These are phyloP conservation scores for Talaromyces verruculosus DNA, from an alignment of 2,329 filamentous ascomycete species.

Conservation along the genomic window DNA sequence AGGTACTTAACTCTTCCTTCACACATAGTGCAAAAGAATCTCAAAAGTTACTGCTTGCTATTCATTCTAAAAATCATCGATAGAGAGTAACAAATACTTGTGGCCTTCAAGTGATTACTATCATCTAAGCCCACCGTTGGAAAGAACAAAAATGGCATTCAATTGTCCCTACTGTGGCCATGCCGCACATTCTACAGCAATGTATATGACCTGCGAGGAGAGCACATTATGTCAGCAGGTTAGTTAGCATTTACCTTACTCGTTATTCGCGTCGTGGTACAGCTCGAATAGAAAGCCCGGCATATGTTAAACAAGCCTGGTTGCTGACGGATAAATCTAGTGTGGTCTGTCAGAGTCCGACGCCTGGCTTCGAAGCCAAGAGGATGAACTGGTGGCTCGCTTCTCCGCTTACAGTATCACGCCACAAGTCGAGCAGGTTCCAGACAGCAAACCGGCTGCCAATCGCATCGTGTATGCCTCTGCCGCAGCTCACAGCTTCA, in stretches of 20 bases:
- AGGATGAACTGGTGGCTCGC: constrained; percentile 20
- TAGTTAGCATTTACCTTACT: constrained; percentile 7
- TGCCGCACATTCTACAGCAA: constrained; percentile 8
- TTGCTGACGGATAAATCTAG: not conserved
- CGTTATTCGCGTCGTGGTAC: not conserved
- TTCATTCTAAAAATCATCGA: not conserved
- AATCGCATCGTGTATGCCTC: constrained; percentile 20
- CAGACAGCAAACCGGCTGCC: not conserved
- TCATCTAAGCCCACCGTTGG: not conserved
- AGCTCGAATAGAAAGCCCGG: not conserved
- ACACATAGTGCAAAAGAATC: not conserved
- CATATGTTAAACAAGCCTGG: not conserved
- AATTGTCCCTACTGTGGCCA: constrained; percentile 21
- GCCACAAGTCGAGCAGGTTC: constrained; percentile 3
- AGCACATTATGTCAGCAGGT: constrained; percentile 20
- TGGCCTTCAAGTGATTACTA: not conserved
- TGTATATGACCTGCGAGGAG: constrained; percentile 15
- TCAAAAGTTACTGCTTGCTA: not conserved
- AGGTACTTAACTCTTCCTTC: not conserved
- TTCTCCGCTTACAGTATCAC: constrained; percentile 19
- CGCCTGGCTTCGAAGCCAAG: constrained; percentile 18
- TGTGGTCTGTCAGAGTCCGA: constrained; percentile 20
- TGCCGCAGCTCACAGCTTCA: constrained; percentile 21
- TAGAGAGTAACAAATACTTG: not conserved
- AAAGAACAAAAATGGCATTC: constrained; percentile 16